Conservation (phyloP, 1,139 yeast species). For the Sugiyamaella sp. region DNA sequence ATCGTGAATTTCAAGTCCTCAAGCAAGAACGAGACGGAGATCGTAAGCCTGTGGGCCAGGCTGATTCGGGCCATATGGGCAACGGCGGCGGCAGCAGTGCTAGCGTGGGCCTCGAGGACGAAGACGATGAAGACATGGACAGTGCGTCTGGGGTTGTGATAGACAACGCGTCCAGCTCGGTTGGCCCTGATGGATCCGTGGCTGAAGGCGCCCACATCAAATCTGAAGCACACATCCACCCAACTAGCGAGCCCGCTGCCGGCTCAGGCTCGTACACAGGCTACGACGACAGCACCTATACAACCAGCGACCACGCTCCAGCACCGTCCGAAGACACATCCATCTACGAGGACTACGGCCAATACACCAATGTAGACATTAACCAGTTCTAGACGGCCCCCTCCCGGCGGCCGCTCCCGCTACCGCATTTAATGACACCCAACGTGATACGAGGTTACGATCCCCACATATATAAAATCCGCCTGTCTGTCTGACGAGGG, state of each 20-base stretch:
- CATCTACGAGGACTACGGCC: constrained; percentile 37
- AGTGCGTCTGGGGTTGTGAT: constrained; percentile 18
- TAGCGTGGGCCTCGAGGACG: constrained; percentile 21
- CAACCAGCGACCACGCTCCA: constrained; percentile 7
- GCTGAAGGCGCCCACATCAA: neutral
- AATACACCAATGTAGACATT: constrained; percentile 34
- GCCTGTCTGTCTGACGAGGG: constrained; percentile 7
- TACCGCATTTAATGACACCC: constrained; percentile 5
- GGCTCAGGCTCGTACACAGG: neutral
- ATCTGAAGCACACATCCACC: constrained; percentile 1
- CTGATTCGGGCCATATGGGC: constrained; percentile 1
- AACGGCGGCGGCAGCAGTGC: constrained; percentile 21
- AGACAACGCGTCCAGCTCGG: constrained; percentile 2
- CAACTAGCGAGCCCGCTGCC: constrained; percentile 1
- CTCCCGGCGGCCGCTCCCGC: neutral
- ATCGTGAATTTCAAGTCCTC: constrained; percentile 49
- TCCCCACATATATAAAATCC: constrained; percentile 9
- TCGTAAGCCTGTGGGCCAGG: constrained; percentile 10
- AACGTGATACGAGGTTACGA: constrained; percentile 15
- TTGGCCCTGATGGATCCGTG: constrained; percentile 2
- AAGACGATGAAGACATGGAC: constrained; percentile 23
- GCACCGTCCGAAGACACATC: constrained; percentile 31
- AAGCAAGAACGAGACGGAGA: constrained; percentile 30
- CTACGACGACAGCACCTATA: constrained; percentile 17
- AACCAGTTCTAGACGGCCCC: constrained; percentile 23